Evolutionary conservation across 805 yeast genomes (phyloP), one percentile per base, ranked within the genome.

Genomic region (Millerozyma acaciae): DNA sequence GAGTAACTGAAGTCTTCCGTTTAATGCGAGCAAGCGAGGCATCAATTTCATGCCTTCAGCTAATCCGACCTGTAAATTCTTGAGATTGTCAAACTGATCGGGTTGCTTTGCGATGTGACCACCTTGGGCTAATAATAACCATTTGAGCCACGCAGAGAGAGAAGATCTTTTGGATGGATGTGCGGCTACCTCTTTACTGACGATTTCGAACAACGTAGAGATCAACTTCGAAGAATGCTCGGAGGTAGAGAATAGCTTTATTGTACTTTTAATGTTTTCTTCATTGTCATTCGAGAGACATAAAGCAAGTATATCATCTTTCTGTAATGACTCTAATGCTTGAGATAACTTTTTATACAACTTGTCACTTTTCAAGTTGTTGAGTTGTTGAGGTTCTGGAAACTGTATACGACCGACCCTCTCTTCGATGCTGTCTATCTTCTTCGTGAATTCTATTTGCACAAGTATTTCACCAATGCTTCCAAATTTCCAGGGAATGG

Each of bases 1-100:
- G 26, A 90, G 68, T 55, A 90, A 70, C 48, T 81, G 84, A 29
- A 90, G 65, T 43, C 93, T 76, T 29, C 98, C 98, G 55, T 89
- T 94, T 19, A 90, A 70, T 2, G 93, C 78, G 16, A 89, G 61
- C 32, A 90, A 65, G 24, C 76, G 71, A 6, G 89, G 83, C 42
- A 90, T 60, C 16, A 70, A 68, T 40, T 71, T 71, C 55, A 74
- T 67, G 20, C 75, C 80, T 35, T 74, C 64, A 13, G 67, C 60
- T 18, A 89, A 61, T 1, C 82, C 68, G 3, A 72, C 51, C 52
- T 77, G 81, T 35, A 90, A 57, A 3, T 70, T 60, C 27, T 76
- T 76, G 33, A 83, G 62, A 15, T 78, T 65, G 23, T 68, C 74
- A 34, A 76, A 65, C 35, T 80, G 68, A 35, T 76, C 71, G 5